phyloP scores from a whole-genome alignment of 1,284 basidiomycete genomes.

The Pseudozyma pruni region DNA sequence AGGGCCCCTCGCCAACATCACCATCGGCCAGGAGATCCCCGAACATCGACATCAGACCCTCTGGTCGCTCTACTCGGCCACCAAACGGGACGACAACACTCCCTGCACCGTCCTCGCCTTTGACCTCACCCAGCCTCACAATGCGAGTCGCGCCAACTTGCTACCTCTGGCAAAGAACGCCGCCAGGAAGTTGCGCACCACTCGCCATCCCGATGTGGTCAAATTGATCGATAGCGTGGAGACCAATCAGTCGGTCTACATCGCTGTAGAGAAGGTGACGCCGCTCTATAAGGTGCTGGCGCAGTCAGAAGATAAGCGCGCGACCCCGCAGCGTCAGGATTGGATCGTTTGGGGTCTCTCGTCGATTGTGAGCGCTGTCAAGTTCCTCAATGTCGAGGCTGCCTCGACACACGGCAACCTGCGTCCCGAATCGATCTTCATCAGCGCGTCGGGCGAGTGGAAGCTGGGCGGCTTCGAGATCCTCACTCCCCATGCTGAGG shows the following conservation, averaged over 20 bases:
- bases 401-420: slow-evolving; percentile 83
- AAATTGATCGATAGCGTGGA: slow-evolving; percentile 89
- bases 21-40: slow-evolving; percentile 79
- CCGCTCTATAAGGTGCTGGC: slow-evolving; percentile 77
- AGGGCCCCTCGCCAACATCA: slow-evolving; percentile 87
- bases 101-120: slow-evolving; percentile 58
- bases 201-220: slow-evolving; percentile 93
- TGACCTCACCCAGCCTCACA: slow-evolving; percentile 53
- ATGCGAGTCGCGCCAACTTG: slow-evolving; percentile 42
- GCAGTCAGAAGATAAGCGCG: slow-evolving; percentile 68
- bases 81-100: slow-evolving; percentile 83
- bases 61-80: slow-evolving; percentile 87
- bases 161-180: slow-evolving; percentile 86
- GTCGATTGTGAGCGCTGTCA: slow-evolving; percentile 85
- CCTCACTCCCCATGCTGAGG: slow-evolving; percentile 73
- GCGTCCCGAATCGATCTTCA: slow-evolving; percentile 81
- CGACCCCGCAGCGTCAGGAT: slow-evolving; percentile 73
- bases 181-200: slow-evolving; percentile 86
- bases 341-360: slow-evolving; percentile 95
- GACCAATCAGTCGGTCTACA: slow-evolving; percentile 85
- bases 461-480: slow-evolving; percentile 93
- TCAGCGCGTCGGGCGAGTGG: slow-evolving; percentile 89
- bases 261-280: slow-evolving; percentile 91
- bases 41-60: slow-evolving; percentile 77
- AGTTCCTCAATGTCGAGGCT: slow-evolving; percentile 83